Conservation (phyloP, 345 rosid genomes). For the Moricandia moricandioides region DNA sequence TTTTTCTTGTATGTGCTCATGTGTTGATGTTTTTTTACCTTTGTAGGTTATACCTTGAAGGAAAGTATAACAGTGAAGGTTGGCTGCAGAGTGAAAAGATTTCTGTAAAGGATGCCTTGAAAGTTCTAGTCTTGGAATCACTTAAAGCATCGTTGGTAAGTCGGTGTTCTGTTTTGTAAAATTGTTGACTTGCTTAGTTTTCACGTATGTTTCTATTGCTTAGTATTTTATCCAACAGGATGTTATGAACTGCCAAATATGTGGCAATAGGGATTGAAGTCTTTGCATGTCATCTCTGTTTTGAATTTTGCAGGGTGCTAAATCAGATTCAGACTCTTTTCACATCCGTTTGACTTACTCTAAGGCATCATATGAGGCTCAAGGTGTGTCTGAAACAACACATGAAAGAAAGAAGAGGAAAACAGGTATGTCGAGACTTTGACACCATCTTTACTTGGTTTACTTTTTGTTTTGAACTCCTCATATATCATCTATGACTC, state of each 20-base stretch:
- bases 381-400: conserved; percentile 32
- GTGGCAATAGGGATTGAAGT: conserved; percentile 5
- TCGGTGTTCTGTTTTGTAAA: conserved; percentile 2
- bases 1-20: neutral
- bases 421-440: conserved; percentile 44
- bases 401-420: conserved; percentile 64
- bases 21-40: neutral
- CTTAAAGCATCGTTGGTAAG: conserved; percentile 67
- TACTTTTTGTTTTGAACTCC: neutral
- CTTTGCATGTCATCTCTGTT: conserved; percentile 16
- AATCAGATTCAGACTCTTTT: conserved; percentile 54
- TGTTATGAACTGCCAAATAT: neutral
- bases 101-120: conserved; percentile 74
- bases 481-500: neutral
- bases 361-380: conserved; percentile 36
- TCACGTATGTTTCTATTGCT: neutral
- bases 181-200: conserved; percentile 8
- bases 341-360: conserved; percentile 69
- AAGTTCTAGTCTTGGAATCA: conserved; percentile 47
- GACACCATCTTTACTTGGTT: neutral
- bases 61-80: conserved; percentile 55
- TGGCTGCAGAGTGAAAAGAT: conserved; percentile 51
- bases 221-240: neutral
- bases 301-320: conserved; percentile 68
- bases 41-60: conserved; percentile 58